Conservation (phyloP, 1,284 basidiomycete species). For the Tilletia indica region DNA sequence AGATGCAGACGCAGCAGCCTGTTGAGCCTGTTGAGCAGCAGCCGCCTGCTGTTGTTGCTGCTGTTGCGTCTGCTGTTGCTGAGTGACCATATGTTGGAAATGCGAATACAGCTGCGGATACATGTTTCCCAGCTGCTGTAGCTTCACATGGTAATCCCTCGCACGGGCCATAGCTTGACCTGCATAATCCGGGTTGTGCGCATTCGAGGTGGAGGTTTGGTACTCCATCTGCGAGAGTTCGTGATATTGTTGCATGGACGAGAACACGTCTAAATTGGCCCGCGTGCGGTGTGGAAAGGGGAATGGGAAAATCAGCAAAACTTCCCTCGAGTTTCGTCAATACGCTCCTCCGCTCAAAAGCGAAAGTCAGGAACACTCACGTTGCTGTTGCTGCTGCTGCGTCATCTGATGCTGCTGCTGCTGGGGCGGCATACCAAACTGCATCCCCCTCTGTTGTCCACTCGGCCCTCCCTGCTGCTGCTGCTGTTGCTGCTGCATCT, state of each 20-base stretch:
- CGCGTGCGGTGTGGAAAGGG: neutral
- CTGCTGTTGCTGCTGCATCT: neutral
- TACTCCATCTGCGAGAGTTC: slow-evolving; percentile 35
- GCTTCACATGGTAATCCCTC: neutral
- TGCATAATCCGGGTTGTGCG: slow-evolving; percentile 21
- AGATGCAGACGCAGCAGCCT: neutral
- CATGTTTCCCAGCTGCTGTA: neutral
- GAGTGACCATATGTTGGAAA: slow-evolving; percentile 24
- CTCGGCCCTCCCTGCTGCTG: neutral
- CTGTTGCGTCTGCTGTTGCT: slow-evolving; percentile 20
- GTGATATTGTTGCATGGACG: slow-evolving; percentile 28
- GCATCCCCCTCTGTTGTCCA: neutral
- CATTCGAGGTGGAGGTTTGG: slow-evolving; percentile 33
- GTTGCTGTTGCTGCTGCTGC: neutral
- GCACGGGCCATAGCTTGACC: neutral
- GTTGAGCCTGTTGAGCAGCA: slow-evolving; percentile 13
- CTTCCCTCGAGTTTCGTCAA: too few relatives aligned
- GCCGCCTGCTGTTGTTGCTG: slow-evolving; percentile 21
- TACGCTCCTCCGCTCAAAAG: neutral
- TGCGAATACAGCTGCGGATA: slow-evolving; percentile 30
- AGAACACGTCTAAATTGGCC: neutral
- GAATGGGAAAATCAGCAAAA: neutral
- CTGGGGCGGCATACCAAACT: neutral
- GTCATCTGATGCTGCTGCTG: neutral
- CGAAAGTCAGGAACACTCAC: neutral